Conservation (phyloP, 2,329 filamentous ascomycete species). For the Harringtonia lauricola region DNA sequence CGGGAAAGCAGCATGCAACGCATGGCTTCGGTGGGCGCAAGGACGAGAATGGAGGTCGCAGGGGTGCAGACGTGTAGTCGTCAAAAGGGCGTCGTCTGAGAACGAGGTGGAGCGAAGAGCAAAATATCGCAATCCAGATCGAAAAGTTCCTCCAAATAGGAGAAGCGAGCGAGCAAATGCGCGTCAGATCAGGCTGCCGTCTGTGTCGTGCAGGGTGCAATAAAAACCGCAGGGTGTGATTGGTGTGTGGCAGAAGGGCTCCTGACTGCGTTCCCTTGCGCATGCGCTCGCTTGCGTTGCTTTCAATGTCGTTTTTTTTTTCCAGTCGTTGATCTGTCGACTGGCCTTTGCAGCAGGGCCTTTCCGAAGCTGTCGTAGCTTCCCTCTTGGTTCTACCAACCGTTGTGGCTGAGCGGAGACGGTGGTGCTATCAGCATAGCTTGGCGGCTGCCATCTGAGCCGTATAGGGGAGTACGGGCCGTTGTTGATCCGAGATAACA, state of each 20-base stretch:
- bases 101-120: neutral
- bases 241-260: too few species aligned
- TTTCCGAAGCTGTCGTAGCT: constrained; percentile 9
- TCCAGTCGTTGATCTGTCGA: too few species aligned
- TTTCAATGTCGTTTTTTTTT: too few species aligned
- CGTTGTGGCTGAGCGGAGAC: neutral
- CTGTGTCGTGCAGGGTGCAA: too few species aligned
- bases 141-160: neutral
- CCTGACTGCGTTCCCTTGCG: too few species aligned
- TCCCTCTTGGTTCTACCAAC: neutral
- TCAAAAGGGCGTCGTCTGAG: neutral
- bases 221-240: too few species aligned
- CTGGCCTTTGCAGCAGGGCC: neutral
- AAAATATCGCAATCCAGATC: neutral
- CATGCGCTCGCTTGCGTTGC: too few species aligned
- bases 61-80: too few species aligned
- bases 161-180: too few species aligned
- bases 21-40: constrained; percentile 10
- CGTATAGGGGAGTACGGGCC: neutral
- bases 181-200: too few species aligned
- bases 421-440: neutral
- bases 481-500: constrained; percentile 6
- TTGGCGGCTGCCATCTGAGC: neutral
- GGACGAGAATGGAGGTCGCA: neutral
- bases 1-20: constrained; percentile 8